Conservation (phyloP, 768 basidiomycete species). For the Pholiota molesta region DNA sequence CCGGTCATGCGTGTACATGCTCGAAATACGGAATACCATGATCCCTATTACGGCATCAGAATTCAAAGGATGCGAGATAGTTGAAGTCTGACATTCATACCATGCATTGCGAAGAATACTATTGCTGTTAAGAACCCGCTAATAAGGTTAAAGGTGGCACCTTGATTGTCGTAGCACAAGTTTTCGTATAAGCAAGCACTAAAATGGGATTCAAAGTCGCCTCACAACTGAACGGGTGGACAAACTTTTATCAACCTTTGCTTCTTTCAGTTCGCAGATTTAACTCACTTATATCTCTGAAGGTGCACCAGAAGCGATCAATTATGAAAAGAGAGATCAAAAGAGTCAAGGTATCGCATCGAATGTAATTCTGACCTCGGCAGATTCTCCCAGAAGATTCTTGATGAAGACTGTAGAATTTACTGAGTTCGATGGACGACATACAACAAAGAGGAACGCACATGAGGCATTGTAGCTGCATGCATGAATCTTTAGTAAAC, state of each 20-base stretch:
- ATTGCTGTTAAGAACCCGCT: not conserved
- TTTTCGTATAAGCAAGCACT: too few species aligned
- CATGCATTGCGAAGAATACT: constrained; percentile 6
- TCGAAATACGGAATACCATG: constrained; percentile 21
- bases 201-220: too few species aligned
- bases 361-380: not conserved
- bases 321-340: not conserved
- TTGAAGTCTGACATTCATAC: not conserved
- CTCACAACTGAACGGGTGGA: too few species aligned
- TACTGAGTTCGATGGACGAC: not conserved
- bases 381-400: not conserved
- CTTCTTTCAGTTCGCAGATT: too few species aligned
- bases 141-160: too few species aligned
- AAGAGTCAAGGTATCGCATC: too few species aligned
- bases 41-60: constrained; percentile 6
- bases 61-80: not conserved
- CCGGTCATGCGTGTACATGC: constrained; percentile 19
- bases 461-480: constrained; percentile 9
- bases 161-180: too few species aligned
- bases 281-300: too few species aligned
- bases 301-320: not conserved
- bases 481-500: not conserved
- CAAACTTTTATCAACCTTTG: too few species aligned
- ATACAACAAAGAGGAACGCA: not conserved
- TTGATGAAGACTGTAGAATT: not conserved